Evolutionary conservation across 345 rosid genomes (phyloP).

Genomic region (Excoecaria agallocha): DNA sequence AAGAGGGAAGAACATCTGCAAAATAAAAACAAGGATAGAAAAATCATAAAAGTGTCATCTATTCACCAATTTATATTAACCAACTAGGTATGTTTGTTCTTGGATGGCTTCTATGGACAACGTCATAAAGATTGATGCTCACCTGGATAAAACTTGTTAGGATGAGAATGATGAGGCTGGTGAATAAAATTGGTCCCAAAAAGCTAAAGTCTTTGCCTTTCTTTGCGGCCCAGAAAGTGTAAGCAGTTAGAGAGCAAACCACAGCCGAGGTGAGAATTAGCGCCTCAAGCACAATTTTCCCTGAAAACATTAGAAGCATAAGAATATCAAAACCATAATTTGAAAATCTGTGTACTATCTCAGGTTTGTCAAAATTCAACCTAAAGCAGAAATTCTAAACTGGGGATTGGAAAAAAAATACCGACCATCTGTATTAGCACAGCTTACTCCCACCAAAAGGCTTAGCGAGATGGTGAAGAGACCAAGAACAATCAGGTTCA

Average conservation of each 20-base stretch:
- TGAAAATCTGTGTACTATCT: not conserved
- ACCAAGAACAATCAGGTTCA: constrained; percentile 77
- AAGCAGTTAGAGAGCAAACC: constrained; percentile 74
- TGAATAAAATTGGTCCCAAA: constrained; percentile 88
- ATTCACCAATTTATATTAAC: not conserved
- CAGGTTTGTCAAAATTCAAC: not conserved
- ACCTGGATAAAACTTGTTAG: constrained; percentile 91
- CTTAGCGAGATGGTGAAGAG: constrained; percentile 84
- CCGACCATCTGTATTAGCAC: constrained; percentile 85
- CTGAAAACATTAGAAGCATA: constrained; percentile 38
- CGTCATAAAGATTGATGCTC: constrained; percentile 11
- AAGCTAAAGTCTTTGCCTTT: constrained; percentile 91
- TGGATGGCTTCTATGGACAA: not conserved
- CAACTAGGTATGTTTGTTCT: not conserved
- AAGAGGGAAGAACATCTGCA: constrained; percentile 83
- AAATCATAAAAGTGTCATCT: constrained; percentile 3
- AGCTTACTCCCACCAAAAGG: constrained; percentile 79
- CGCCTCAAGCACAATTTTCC: constrained; percentile 91
- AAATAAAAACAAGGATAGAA: not conserved
- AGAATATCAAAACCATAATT: not conserved
- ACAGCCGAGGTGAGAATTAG: constrained; percentile 80
- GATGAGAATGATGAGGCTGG: constrained; percentile 68
- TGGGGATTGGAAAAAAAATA: constrained; percentile 11
- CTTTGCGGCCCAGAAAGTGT: constrained; percentile 98
- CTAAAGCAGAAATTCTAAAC: constrained; percentile 4